Base-by-base conservation (phyloP, 2,329 filamentous ascomycete genomes). In the Hymenoscyphus salicellus region DNA sequence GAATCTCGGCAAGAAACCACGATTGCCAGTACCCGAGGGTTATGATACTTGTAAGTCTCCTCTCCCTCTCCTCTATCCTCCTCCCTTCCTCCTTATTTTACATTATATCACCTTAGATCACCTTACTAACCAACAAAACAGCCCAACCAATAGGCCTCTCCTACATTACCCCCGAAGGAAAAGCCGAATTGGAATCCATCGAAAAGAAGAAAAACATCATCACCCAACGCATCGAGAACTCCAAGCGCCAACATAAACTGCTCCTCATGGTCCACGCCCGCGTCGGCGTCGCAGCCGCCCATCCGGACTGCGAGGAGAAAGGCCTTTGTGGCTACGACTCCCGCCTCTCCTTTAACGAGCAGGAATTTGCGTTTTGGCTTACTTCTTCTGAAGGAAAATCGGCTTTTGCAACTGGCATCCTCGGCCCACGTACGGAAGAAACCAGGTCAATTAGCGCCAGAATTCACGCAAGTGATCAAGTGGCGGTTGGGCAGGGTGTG, bases 241-340 rank as follows among this genome's bases (percentile, higher is more conserved):
- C 68, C 52, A 62, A 64, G 36, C 66, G 67, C 3, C 69, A 71
- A 49, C 57, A 66, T 14, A 68, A 68, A 49, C 69, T 75, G 38
- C 63, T 73, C 2, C 58, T 55, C 2, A 72, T 74, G 70, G 66
- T 74, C 8, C 65, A 69, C n/a, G 66, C 68, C 5, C 72, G 72
- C 23, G 65, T 65, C 5, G 68, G 68, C 52, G 58, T 60, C 30
- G 72, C 70, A 32, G 65, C 65, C 6, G 58, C 68, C 30, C 68
- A 71, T 30, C 67, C 69, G 16, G 64, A 65, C 30, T 28, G 69
- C 11, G 65, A 70, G 23, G 60, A 67, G 17, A 73, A 74, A 49
- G 63, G 68, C 10, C 62, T 73, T 10, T 75, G 74, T 57, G 73
- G 73, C 28, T 75, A 74, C 49, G 73, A 75, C 52, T 69, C 72